Evolutionary conservation across 179 eudicot genomes (phyloP).

Genomic region (Actinidia arguta): DNA sequence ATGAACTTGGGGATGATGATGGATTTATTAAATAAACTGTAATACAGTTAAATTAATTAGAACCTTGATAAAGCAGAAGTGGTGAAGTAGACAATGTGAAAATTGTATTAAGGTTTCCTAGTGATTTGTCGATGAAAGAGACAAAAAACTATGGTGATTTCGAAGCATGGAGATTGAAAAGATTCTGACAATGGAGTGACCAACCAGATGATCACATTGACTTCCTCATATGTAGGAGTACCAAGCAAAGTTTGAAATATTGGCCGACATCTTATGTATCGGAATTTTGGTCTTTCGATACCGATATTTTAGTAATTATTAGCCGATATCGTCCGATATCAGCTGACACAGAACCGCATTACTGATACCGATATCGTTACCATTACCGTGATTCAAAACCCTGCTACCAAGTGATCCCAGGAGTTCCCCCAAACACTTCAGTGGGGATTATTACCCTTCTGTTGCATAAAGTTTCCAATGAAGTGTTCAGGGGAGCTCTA

Average conservation of each 20-base stretch:
- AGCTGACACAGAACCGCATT: too few relatives aligned
- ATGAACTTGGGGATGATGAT: too few relatives aligned
- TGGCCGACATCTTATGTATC: too few relatives aligned
- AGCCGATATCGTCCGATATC: too few relatives aligned
- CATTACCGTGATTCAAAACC: too few relatives aligned
- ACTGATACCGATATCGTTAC: too few relatives aligned
- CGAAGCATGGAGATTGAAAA: not conserved
- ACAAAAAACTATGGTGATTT: not conserved
- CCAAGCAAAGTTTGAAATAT: too few relatives aligned
- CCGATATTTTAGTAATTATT: too few relatives aligned
- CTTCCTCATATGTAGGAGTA: too few relatives aligned
- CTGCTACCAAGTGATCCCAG: not conserved
- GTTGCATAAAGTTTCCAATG: slow-evolving; percentile 16
- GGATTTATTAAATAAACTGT: too few relatives aligned
- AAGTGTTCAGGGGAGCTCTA: slow-evolving; percentile 40
- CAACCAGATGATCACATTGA: too few relatives aligned
- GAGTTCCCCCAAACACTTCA: slow-evolving; percentile 27
- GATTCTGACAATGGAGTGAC: not conserved
- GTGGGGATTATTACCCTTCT: not conserved
- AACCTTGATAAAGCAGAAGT: not conserved
- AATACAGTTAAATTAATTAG: not conserved
- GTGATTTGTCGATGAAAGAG: not conserved
- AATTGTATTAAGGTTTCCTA: not conserved
- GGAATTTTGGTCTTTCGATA: too few relatives aligned
- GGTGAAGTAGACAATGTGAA: not conserved